Percentiles rank a stretch among this genome's conserved stretches.
Conservation (phyloP, 768 basidiomycete genomes). For the Termitomyces sp. region DNA sequence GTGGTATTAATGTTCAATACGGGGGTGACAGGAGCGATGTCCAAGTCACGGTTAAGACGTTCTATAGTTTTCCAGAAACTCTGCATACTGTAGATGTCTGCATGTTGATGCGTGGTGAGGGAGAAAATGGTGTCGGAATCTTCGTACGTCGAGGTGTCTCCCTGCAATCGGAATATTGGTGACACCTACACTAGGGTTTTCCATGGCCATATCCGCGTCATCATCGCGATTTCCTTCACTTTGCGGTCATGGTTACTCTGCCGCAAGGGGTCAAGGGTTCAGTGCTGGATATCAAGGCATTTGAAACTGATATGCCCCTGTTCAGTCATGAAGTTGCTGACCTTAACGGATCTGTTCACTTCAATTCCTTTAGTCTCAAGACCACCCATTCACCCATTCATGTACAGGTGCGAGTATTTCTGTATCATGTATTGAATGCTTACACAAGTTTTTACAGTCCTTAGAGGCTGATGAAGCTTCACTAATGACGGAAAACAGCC, state of each 20-base stretch:
- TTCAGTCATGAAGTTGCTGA: constrained; percentile 34
- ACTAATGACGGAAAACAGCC: constrained; percentile 34
- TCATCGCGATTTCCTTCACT: constrained; percentile 9
- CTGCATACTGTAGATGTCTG: constrained; percentile 22
- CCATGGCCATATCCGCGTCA: background rate
- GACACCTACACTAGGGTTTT: constrained; percentile 10
- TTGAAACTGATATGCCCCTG: constrained; percentile 38
- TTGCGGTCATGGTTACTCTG: constrained; percentile 20
- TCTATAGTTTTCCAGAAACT: constrained; percentile 15
- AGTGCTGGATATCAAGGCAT: constrained; percentile 28
- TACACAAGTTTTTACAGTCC: constrained; percentile 19
- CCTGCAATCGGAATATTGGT: background rate
- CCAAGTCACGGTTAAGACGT: constrained; percentile 18
- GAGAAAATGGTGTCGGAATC: constrained; percentile 28
- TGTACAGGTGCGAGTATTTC: constrained; percentile 24
- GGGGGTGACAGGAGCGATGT: constrained; percentile 15
- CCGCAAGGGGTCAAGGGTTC: constrained; percentile 12
- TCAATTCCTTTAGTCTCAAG: constrained; percentile 30
- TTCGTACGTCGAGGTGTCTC: constrained; percentile 18
- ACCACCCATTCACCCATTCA: constrained; percentile 28
- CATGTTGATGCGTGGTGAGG: constrained; percentile 14
- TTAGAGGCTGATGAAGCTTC: constrained; percentile 21
- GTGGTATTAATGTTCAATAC: constrained; percentile 18
- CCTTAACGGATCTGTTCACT: constrained; percentile 29
- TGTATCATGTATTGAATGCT: background rate